These are phyloP conservation scores for Bipolaris oryzae DNA, from an alignment of 2,329 filamentous ascomycete species.

Conservation along the genomic window DNA sequence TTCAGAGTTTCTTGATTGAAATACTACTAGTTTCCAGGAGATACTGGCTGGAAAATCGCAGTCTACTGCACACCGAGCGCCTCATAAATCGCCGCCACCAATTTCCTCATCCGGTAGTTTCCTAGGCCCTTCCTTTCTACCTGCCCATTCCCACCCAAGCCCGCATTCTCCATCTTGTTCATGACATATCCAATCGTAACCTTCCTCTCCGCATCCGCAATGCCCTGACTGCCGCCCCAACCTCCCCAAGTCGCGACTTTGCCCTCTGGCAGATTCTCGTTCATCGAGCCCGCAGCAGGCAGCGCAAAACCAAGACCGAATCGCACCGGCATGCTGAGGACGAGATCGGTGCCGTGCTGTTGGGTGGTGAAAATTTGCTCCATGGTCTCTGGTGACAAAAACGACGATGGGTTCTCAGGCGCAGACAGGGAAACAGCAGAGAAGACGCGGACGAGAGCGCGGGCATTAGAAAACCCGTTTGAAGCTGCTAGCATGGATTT, in stretches of 20 bases:
- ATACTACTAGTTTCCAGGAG: not conserved
- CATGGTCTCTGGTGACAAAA: slow-evolving; percentile 17
- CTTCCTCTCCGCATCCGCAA: slow-evolving; percentile 22
- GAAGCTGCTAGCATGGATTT: slow-evolving; percentile 7
- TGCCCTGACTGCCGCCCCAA: slow-evolving; percentile 23
- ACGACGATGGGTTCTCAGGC: not conserved
- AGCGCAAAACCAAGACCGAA: slow-evolving; percentile 23
- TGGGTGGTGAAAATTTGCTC: slow-evolving; percentile 23
- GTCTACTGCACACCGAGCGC: slow-evolving; percentile 9
- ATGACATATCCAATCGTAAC: slow-evolving; percentile 27
- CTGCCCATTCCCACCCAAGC: not conserved
- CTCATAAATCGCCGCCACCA: slow-evolving; percentile 18
- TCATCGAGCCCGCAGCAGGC: not conserved
- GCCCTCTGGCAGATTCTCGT: slow-evolving; percentile 20
- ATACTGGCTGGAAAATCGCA: not conserved
- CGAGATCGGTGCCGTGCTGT: slow-evolving; percentile 13
- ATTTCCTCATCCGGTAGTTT: slow-evolving; percentile 11
- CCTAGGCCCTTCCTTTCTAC: slow-evolving; percentile 9
- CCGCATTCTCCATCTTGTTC: slow-evolving; percentile 26
- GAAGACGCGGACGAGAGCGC: slow-evolving; percentile 16
- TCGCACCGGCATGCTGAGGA: not conserved
- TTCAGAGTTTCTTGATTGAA: no score
- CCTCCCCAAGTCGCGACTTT: slow-evolving; percentile 17
- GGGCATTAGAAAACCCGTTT: slow-evolving; percentile 23
- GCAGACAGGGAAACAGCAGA: slow-evolving; percentile 14